phyloP scores from a whole-genome alignment of 257 asterid genomes.

The Capsicum pubescens region DNA sequence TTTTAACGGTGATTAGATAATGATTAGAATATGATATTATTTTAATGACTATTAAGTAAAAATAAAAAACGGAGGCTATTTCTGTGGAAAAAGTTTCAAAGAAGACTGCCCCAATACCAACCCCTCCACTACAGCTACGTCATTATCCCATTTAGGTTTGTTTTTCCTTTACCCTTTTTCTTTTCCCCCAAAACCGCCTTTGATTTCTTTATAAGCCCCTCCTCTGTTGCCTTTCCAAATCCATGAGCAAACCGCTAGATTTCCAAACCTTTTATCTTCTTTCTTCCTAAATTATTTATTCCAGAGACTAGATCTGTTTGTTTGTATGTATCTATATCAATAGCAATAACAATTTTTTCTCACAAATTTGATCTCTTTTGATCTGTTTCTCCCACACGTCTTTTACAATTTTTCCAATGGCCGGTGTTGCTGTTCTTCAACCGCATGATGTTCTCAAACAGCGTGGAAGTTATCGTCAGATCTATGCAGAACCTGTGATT shows the following conservation, averaged over 20 bases:
- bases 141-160: background rate
- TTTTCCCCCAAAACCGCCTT: background rate
- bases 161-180: background rate
- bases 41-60: too few species aligned
- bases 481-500: constrained; percentile 19
- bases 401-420: constrained; percentile 31
- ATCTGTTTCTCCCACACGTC: background rate
- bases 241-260: background rate
- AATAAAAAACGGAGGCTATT: too few species aligned
- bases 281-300: background rate
- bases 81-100: too few species aligned
- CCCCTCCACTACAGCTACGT: constrained; percentile 1
- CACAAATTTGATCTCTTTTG: background rate
- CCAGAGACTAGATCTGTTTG: background rate
- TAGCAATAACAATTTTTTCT: background rate
- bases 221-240: background rate
- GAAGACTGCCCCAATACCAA: background rate
- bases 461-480: background rate
- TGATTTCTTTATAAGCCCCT: constrained; percentile 13
- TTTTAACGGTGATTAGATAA: too few species aligned
- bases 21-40: too few species aligned
- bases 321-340: background rate
- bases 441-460: constrained; percentile 38
- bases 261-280: too few species aligned
- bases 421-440: constrained; percentile 43